phyloP scores from a whole-genome alignment of 2,329 filamentous ascomycete species.

The Penicillium aurantiogriseum region DNA sequence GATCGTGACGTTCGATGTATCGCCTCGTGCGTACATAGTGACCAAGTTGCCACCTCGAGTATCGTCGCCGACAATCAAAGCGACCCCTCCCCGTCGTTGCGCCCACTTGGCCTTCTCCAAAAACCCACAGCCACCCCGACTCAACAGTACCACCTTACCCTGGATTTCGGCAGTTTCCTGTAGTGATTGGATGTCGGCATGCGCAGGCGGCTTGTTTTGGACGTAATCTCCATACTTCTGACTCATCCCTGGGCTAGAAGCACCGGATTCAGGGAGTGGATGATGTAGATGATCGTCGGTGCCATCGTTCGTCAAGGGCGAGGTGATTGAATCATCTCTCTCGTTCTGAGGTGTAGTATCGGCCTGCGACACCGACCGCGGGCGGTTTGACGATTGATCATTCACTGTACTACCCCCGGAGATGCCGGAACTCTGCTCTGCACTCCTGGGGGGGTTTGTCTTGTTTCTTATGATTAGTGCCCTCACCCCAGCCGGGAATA shows the following conservation, averaged over 20 bases:
- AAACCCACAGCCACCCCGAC: conserved; percentile 92
- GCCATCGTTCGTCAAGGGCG: conserved; percentile 61
- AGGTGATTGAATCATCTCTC: conserved; percentile 13
- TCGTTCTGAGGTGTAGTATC: conserved; percentile 22
- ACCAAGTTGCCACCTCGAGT: conserved; percentile 83
- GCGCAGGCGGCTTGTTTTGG: conserved; percentile 45
- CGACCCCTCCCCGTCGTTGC: conserved; percentile 82
- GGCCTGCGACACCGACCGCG: conserved; percentile 24
- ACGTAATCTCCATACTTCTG: conserved; percentile 36
- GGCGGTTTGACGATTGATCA: conserved; percentile 23
- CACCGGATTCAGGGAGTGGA: conserved; percentile 47
- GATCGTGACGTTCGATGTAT: conserved; percentile 92
- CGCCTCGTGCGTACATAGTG: conserved; percentile 97
- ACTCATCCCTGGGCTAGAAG: conserved; percentile 33
- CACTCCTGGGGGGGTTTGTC: conserved; percentile 20
- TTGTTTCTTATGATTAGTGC: conserved; percentile 44
- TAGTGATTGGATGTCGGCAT: conserved; percentile 87
- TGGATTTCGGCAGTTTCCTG: conserved; percentile 90
- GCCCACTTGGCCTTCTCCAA: conserved; percentile 97
- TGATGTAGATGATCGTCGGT: conserved; percentile 82
- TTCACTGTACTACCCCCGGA: conserved; percentile 24
- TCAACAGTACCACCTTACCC: conserved; percentile 88
- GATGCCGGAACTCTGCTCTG: conserved; percentile 24
- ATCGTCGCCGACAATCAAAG: conserved; percentile 91
- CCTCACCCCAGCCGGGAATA: conserved; percentile 80